Evolutionary conservation across 345 rosid genomes (phyloP).

Genomic region (Moricandia moricandioides): DNA sequence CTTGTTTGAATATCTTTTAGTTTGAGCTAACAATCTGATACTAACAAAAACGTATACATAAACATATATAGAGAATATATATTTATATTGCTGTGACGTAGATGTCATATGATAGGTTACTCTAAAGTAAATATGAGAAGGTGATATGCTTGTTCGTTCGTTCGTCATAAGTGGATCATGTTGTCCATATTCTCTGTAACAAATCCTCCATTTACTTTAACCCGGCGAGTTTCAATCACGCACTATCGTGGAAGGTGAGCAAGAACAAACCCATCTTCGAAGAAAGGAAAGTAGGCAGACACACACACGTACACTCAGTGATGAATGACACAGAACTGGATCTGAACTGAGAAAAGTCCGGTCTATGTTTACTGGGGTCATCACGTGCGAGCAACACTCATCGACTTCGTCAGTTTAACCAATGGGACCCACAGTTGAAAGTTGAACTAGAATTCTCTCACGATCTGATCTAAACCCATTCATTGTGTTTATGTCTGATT

Average conservation of each 20-base stretch:
- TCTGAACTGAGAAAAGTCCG: constrained; percentile 9
- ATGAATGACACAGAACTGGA: constrained; percentile 10
- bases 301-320: background rate
- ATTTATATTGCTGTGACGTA: constrained; percentile 28
- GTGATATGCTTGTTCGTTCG: constrained; percentile 3
- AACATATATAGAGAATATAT: background rate
- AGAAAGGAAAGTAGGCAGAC: constrained; percentile 5
- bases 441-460: background rate
- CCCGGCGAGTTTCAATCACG: constrained; percentile 4
- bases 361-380: constrained; percentile 22
- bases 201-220: background rate
- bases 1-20: background rate
- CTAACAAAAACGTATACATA: too few species aligned
- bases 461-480: background rate
- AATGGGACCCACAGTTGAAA: background rate
- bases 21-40: background rate
- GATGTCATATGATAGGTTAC: constrained; percentile 22
- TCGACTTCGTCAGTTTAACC: constrained; percentile 23
- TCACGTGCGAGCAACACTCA: constrained; percentile 32
- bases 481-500: constrained; percentile 10
- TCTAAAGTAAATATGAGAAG: background rate
- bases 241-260: constrained; percentile 26
- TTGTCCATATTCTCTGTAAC: constrained; percentile 27
- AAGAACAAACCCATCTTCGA: background rate
- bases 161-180: constrained; percentile 27